phyloP scores from a whole-genome alignment of 495 filamentous ascomycete species.

The Lophiostoma macrostomum region DNA sequence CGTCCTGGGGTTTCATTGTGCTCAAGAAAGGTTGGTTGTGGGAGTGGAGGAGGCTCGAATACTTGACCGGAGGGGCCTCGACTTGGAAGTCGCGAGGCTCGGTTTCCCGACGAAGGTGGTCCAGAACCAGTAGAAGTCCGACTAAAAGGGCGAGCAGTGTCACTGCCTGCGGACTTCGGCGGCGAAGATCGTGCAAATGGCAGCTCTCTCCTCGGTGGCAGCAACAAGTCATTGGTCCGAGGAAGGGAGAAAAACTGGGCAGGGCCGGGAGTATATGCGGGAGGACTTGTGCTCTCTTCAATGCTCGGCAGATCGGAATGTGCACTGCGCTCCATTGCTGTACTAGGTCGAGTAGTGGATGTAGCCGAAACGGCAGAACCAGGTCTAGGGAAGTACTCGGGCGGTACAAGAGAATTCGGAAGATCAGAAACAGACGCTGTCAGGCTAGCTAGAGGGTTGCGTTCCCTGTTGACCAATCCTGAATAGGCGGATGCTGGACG shows the following conservation, averaged over 20 bases:
- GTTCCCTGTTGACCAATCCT: neutral
- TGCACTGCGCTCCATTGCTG: neutral
- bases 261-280: neutral
- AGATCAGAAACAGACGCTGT: neutral
- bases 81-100: neutral
- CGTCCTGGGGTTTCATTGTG: neutral
- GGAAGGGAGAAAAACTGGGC: neutral
- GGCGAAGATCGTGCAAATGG: slow-evolving; percentile 8
- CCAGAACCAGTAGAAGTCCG: neutral
- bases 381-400: slow-evolving; percentile 1
- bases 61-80: neutral
- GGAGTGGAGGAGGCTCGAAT: slow-evolving; percentile 29
- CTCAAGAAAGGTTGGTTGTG: slow-evolving; percentile 30
- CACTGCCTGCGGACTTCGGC: neutral
- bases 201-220: slow-evolving; percentile 16
- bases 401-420: neutral
- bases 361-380: slow-evolving; percentile 5
- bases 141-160: neutral
- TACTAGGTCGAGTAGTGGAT: neutral
- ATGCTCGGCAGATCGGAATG: neutral
- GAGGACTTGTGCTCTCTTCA: neutral
- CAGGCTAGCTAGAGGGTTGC: neutral
- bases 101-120: neutral
- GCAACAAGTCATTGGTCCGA: neutral
- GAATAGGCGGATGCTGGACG: slow-evolving; percentile 5